Conservation (phyloP, 768 basidiomycete genomes). For the Collybiopsis confluens region DNA sequence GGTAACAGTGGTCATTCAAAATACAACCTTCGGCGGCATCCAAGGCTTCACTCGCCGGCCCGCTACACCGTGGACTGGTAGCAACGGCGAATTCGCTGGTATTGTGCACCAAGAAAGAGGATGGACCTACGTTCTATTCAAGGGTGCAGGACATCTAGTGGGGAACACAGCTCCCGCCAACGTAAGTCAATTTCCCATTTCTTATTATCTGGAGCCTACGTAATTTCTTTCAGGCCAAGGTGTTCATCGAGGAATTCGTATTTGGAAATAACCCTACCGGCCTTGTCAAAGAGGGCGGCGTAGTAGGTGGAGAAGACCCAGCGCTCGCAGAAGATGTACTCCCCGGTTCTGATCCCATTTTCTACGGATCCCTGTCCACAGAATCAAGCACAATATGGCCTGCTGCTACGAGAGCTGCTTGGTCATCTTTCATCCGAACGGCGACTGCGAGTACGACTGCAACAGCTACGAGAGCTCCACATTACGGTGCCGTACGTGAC, state of each 20-base stretch:
- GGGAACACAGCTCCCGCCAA: slow-evolving; percentile 29
- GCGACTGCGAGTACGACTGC: slow-evolving; percentile 4
- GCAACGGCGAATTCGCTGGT: slow-evolving; percentile 55
- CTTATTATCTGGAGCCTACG: background rate
- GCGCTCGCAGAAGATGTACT: slow-evolving; percentile 30
- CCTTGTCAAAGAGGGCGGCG: slow-evolving; percentile 36
- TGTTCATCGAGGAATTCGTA: slow-evolving; percentile 63
- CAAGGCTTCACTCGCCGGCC: slow-evolving; percentile 71
- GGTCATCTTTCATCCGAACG: slow-evolving; percentile 46
- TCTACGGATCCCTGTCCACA: slow-evolving; percentile 36
- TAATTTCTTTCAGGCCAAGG: slow-evolving; percentile 43
- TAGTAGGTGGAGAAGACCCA: slow-evolving; percentile 43
- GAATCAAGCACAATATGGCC: slow-evolving; percentile 52
- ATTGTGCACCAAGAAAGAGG: slow-evolving; percentile 73
- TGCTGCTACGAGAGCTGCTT: slow-evolving; percentile 50
- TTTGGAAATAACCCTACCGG: slow-evolving; percentile 62
- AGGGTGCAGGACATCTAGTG: slow-evolving; percentile 40
- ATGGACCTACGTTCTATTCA: slow-evolving; percentile 50
- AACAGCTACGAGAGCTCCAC: background rate
- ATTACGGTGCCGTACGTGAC: background rate
- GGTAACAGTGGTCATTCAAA: slow-evolving; percentile 37
- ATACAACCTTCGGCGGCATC: slow-evolving; percentile 75
- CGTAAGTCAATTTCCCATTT: slow-evolving; percentile 22
- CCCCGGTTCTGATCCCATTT: slow-evolving; percentile 37
- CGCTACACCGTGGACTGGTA: slow-evolving; percentile 63